These are phyloP conservation scores for Cupressus sempervirens DNA, from an alignment of 75 land plant species.

Conservation along the genomic window DNA sequence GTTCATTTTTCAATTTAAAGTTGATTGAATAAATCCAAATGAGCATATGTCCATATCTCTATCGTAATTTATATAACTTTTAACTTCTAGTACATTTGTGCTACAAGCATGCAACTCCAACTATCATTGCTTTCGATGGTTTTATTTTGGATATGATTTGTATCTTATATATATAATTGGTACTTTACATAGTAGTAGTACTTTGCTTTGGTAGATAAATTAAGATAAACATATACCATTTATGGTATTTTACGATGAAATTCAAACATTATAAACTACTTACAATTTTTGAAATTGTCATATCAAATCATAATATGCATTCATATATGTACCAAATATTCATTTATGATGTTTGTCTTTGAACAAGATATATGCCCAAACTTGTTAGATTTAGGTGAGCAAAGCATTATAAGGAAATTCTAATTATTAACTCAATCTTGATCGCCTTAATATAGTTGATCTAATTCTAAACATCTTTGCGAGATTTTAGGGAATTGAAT, in stretches of 20 bases:
- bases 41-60: no score
- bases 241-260: neutral
- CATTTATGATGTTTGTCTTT: neutral
- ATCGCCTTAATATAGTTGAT: no score
- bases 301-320: neutral
- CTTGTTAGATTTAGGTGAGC: neutral
- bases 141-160: neutral
- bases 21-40: no score
- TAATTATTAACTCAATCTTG: neutral
- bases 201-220: neutral
- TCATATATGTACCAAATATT: neutral
- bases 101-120: neutral
- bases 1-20: no score
- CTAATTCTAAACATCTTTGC: no score
- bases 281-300: neutral
- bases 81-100: no score
- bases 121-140: neutral
- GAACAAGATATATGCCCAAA: neutral
- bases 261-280: neutral
- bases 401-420: neutral
- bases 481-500: no score
- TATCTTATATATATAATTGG: neutral
- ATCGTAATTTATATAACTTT: no score
- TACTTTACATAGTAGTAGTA: neutral
- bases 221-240: neutral